These are phyloP conservation scores for Fusarium longipes DNA, from an alignment of 2,329 filamentous ascomycete genomes.

Conservation along the genomic window DNA sequence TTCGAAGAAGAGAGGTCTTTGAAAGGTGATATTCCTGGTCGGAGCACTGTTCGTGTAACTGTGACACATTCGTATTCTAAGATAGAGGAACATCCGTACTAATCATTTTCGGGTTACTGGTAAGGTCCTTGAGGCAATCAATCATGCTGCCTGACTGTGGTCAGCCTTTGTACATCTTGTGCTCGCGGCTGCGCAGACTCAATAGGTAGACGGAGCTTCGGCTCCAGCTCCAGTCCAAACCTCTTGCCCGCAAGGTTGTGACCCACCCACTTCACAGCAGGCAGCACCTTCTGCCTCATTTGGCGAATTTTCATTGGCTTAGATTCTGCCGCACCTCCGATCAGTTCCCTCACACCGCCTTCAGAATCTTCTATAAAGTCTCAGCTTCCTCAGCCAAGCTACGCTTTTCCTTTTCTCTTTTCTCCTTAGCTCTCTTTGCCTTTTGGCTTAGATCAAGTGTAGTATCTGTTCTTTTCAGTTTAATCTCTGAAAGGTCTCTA, in stretches of 20 bases:
- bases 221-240: neutral
- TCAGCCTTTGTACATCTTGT: neutral
- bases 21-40: neutral
- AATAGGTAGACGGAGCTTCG: conserved; percentile 2
- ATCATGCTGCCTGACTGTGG: neutral
- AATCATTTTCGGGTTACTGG: neutral
- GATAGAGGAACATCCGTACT: neutral
- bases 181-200: too few species aligned
- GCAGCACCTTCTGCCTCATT: conserved; percentile 20
- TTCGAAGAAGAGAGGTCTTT: neutral
- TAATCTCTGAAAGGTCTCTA: conserved; percentile 91
- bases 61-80: neutral
- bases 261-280: conserved; percentile 13
- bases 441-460: conserved; percentile 91
- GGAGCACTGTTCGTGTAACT: neutral
- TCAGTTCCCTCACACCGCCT: conserved; percentile 23
- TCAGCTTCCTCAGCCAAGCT: conserved; percentile 20
- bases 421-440: conserved; percentile 59
- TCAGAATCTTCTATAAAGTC: conserved; percentile 36
- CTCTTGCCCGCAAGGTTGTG: neutral
- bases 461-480: conserved; percentile 98
- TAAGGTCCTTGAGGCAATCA: neutral
- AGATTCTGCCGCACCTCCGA: conserved; percentile 21
- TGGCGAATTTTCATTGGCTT: conserved; percentile 1
- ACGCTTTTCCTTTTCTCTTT: conserved; percentile 46